A percentile compares a stretch with the other conserved stretches of the same genome.
Evolutionary conservation across 352 stramenopile genomes (phyloP).

Genomic region (Phytophthora agathidicida): DNA sequence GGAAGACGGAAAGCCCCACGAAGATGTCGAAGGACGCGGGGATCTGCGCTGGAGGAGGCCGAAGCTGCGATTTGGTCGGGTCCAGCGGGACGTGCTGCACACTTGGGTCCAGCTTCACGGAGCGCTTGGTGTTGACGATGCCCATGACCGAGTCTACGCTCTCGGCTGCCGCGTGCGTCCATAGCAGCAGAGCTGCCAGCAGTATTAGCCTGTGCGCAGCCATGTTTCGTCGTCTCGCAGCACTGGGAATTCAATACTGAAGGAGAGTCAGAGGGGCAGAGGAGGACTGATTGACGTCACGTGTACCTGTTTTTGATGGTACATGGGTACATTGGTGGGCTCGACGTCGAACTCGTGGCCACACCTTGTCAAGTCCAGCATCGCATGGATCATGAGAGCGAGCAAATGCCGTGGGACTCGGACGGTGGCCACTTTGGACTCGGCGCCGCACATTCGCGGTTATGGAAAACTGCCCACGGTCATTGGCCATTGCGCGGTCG

Average conservation of each 20-base stretch:
- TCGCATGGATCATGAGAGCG: too few species aligned
- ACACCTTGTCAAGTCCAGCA: too few species aligned
- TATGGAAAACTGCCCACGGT: too few species aligned
- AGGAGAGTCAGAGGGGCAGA: slow-evolving; percentile 30
- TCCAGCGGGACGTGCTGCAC: slow-evolving; percentile 78
- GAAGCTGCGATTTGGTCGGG: slow-evolving; percentile 37
- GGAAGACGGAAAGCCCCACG: slow-evolving; percentile 82
- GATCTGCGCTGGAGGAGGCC: slow-evolving; percentile 62
- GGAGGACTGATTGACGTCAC: slow-evolving; percentile 23
- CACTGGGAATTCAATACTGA: slow-evolving; percentile 30
- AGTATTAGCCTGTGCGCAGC: slow-evolving; percentile 1
- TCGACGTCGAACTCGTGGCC: too few species aligned
- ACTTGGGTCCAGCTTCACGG: slow-evolving; percentile 65
- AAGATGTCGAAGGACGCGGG: slow-evolving; percentile 67
- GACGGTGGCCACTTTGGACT: too few species aligned
- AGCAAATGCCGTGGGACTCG: too few species aligned
- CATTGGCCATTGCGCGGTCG: too few species aligned
- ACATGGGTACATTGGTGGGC: too few species aligned
- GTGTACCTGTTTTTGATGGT: not conserved
- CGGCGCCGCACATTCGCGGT: too few species aligned
- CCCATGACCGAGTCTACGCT: slow-evolving; percentile 49
- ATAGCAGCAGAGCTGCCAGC: slow-evolving; percentile 15
- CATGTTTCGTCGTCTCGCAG: slow-evolving; percentile 23
- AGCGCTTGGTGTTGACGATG: slow-evolving; percentile 63
- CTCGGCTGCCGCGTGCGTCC: slow-evolving; percentile 14